Evolutionary conservation across 192 early-diverging fungal genomes (phyloP), one percentile per base, ranked within the genome.

Genomic region (Coemansia sp.): DNA sequence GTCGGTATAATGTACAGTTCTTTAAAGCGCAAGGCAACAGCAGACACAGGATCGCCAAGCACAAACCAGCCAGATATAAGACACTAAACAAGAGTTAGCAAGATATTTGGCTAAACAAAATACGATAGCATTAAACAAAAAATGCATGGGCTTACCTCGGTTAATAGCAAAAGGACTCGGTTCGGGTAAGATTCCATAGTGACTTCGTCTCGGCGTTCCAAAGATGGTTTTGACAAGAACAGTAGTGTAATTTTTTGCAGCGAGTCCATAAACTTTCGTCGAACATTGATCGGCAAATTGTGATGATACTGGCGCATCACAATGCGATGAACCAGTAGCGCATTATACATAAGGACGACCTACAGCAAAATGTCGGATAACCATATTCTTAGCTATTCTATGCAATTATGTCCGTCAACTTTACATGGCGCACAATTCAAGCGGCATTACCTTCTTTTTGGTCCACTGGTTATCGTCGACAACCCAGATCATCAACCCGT

Each of bases 331-430:
- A 80, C 50, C 15, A 71, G 68, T 11, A 80, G 59, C 15, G 57
- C 59, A 31, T 80, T 74, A 37, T 80, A 80, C 6, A 80, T 48
- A 19, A 80, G 37, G 0, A 58, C 54, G 2, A 80, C 48, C 71
- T 78, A 78, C 55, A 57, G 5, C 15, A 6, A 15, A 50, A 22
- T 20, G 11, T 31, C 28, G 9, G 28, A 10, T 34, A 34, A 0
- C 6, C 31, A 34, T 34, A 34, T 34, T 26, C 25, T 26, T 34
- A 34, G 31, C 31, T 8, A 34, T 8, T 34, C 8, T 8, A 34
- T 34, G 31, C 31, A 34, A 9, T 7, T 34, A 1, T 34, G 31
- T 7, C 31, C 38, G 12, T 15, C 55, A 31, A 36, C 19, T 42
- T 42, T 19, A 14, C 20, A 5, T 20, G 34, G 36, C 5, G 1